These are phyloP conservation scores for Mycena rebaudengoi DNA, from an alignment of 768 basidiomycete genomes.

Conservation along the genomic window DNA sequence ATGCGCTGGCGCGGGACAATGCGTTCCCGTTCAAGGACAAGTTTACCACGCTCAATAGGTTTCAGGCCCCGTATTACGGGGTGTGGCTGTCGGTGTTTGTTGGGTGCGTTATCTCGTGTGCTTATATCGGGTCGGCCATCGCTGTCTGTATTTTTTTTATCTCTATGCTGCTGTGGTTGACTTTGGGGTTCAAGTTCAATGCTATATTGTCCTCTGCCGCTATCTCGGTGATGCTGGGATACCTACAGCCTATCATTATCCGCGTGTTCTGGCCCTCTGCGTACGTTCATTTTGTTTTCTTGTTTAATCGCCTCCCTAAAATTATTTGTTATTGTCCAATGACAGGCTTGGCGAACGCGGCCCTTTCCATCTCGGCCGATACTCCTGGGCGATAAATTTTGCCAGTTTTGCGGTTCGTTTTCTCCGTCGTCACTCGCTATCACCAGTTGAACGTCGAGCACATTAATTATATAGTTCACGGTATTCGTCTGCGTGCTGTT, in stretches of 20 bases:
- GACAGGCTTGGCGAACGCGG: constrained; percentile 54
- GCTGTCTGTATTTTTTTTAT: constrained; percentile 47
- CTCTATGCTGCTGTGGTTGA: neutral
- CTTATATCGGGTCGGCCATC: constrained; percentile 64
- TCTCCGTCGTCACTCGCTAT: neutral
- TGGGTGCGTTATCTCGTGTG: constrained; percentile 63
- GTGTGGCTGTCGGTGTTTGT: constrained; percentile 63
- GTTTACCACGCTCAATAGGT: constrained; percentile 61
- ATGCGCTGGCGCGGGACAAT: constrained; percentile 63
- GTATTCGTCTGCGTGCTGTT: constrained; percentile 64
- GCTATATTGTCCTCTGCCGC: constrained; percentile 65
- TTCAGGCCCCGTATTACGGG: constrained; percentile 62
- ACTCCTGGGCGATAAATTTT: constrained; percentile 62
- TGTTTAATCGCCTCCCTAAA: neutral
- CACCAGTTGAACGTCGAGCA: neutral
- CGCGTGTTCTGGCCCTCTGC: constrained; percentile 65
- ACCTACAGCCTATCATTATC: constrained; percentile 65
- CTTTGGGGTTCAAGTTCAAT: constrained; percentile 50
- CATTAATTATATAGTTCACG: constrained; percentile 47
- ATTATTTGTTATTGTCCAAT: neutral
- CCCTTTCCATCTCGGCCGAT: constrained; percentile 60
- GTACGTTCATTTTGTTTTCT: constrained; percentile 38
- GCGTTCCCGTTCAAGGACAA: constrained; percentile 55
- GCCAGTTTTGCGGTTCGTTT: constrained; percentile 52
- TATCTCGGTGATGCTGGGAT: constrained; percentile 66